Conservation (phyloP, 257 asterid species). For the Jacaranda copaia region DNA sequence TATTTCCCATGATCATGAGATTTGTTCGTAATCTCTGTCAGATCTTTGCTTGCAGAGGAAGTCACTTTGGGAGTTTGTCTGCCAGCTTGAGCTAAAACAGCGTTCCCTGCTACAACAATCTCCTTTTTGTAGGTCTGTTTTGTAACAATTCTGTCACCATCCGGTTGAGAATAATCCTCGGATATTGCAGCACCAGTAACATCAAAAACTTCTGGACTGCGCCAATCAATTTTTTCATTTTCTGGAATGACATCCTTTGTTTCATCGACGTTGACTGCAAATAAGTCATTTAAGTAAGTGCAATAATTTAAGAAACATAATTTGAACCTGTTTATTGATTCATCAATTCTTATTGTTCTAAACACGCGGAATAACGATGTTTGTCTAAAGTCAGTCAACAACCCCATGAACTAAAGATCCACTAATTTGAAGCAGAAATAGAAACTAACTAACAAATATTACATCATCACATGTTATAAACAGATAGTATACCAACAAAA, state of each 20-base stretch:
- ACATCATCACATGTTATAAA: neutral
- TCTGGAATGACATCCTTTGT: slow-evolving; percentile 36
- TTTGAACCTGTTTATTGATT: neutral
- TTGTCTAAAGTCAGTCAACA: neutral
- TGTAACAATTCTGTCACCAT: slow-evolving; percentile 53
- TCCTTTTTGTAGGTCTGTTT: slow-evolving; percentile 60
- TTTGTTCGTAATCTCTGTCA: slow-evolving; percentile 50
- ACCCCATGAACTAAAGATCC: neutral
- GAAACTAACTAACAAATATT: neutral
- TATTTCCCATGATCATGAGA: slow-evolving; percentile 45
- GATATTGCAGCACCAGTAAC: slow-evolving; percentile 42
- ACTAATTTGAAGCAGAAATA: neutral
- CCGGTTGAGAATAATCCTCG: slow-evolving; percentile 47
- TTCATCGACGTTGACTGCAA: slow-evolving; percentile 56
- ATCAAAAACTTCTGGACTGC: slow-evolving; percentile 45
- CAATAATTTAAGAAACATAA: neutral
- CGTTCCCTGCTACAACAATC: slow-evolving; percentile 54
- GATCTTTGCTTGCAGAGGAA: slow-evolving; percentile 47
- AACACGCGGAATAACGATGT: neutral
- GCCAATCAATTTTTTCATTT: slow-evolving; percentile 46
- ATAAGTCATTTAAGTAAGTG: slow-evolving; percentile 14
- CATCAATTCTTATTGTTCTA: neutral
- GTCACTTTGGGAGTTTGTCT: slow-evolving; percentile 54
- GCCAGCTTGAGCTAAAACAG: slow-evolving; percentile 46
- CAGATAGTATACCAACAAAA: neutral